phyloP scores from a whole-genome alignment of 225 moss, liverwort and hornwort species.

The Takakia lepidozioides region DNA sequence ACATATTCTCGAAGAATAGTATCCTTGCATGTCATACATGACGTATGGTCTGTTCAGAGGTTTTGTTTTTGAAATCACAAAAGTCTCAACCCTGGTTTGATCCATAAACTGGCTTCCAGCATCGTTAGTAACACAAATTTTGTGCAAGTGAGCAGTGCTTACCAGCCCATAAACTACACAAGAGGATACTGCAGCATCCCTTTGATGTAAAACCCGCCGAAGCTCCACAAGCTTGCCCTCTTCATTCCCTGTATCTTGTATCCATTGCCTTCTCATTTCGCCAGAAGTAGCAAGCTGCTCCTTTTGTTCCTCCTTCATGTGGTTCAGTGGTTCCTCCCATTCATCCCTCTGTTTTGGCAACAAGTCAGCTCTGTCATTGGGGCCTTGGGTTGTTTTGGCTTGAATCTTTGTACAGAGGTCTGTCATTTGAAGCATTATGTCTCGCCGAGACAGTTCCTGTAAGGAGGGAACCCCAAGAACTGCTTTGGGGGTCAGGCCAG shows the following conservation, averaged over 20 bases:
- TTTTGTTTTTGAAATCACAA: too few relatives aligned
- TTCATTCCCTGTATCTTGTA: neutral
- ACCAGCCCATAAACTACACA: constrained; percentile 28
- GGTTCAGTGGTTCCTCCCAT: neutral
- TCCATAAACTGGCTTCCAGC: too few relatives aligned
- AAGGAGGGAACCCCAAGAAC: constrained; percentile 13
- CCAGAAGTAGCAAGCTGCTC: neutral
- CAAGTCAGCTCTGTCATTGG: neutral
- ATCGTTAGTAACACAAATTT: neutral
- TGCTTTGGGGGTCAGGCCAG: constrained; percentile 10
- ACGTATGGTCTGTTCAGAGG: too few relatives aligned
- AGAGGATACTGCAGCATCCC: constrained; percentile 22
- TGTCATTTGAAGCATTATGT: constrained; percentile 10
- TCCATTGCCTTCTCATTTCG: too few relatives aligned
- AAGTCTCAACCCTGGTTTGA: too few relatives aligned
- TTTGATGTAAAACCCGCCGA: constrained; percentile 15
- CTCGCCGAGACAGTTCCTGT: constrained; percentile 18
- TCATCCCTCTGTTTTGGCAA: neutral
- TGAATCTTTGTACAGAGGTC: constrained; percentile 1
- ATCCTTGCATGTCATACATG: too few relatives aligned
- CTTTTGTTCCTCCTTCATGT: neutral
- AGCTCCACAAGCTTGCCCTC: constrained; percentile 3
- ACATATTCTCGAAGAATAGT: too few relatives aligned
- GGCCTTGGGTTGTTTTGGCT: neutral
- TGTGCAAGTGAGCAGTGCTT: constrained; percentile 2